These are phyloP conservation scores for Entrophospora sp. DNA, from an alignment of 192 early-diverging fungal species.

Conservation along the genomic window DNA sequence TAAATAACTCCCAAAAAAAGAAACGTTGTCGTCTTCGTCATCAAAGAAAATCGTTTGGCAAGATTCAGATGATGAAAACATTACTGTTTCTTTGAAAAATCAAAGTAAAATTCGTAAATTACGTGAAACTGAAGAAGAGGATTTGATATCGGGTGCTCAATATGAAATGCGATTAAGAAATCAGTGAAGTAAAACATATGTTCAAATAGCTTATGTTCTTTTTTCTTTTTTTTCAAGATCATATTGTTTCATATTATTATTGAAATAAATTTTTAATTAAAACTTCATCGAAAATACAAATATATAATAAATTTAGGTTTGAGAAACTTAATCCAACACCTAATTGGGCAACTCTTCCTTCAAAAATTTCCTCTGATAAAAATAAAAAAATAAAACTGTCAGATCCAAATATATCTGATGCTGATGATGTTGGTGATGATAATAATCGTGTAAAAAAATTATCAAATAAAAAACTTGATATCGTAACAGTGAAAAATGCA, in stretches of 20 bases:
- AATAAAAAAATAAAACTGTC: constrained; percentile 21
- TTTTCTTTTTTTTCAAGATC: neutral
- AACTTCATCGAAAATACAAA: too few relatives aligned
- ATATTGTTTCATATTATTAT: neutral
- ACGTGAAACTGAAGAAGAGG: constrained; percentile 64
- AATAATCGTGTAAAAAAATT: constrained; percentile 22
- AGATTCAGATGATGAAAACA: constrained; percentile 68
- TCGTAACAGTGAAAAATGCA: constrained; percentile 67
- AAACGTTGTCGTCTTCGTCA: too few relatives aligned
- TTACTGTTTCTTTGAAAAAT: constrained; percentile 60
- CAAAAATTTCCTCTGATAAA: constrained; percentile 26
- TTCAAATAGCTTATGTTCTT: neutral
- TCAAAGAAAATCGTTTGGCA: too few relatives aligned
- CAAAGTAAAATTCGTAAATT: constrained; percentile 69
- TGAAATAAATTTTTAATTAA: neutral
- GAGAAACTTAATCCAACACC: constrained; percentile 79
- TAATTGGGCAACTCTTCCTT: constrained; percentile 69
- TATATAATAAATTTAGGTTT: too few relatives aligned
- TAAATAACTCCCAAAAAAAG: too few relatives aligned
- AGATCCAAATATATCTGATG: constrained; percentile 37
- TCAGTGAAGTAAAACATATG: constrained; percentile 54
- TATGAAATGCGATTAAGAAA: constrained; percentile 74
- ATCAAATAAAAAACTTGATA: constrained; percentile 45
- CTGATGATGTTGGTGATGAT: constrained; percentile 30
- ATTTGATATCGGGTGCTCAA: constrained; percentile 62